A percentile compares a stretch with the other conserved stretches of the same genome.
Conservation (phyloP, 441 rosid genomes). For the Populus trichocarpa region DNA sequence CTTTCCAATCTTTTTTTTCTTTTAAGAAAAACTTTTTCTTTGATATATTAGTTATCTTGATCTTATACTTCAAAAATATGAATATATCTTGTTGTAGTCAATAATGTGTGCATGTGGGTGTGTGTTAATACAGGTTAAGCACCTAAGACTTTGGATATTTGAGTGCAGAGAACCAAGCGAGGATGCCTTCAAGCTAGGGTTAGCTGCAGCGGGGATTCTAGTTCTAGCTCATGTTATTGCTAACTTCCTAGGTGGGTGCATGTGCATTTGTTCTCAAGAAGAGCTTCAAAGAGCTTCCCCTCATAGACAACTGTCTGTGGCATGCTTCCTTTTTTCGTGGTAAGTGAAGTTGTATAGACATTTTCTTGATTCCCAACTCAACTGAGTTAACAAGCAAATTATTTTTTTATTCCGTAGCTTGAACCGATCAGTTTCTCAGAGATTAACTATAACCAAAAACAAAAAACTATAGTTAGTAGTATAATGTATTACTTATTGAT, state of each 20-base stretch:
- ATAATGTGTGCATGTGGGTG: not conserved
- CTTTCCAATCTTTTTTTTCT: not conserved
- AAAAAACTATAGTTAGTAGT: not conserved
- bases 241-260: conserved; percentile 82
- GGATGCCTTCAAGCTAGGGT: conserved; percentile 71
- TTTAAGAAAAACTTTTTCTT: not conserved
- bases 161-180: conserved; percentile 89
- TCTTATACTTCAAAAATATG: not conserved
- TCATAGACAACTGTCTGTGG: conserved; percentile 61
- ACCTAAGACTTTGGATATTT: conserved; percentile 74
- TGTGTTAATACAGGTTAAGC: conserved; percentile 52
- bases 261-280: conserved; percentile 75
- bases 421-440: not conserved
- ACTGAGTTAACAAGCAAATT: not conserved
- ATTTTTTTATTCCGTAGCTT: not conserved
- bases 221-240: conserved; percentile 65
- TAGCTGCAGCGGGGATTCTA: conserved; percentile 64
- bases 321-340: conserved; percentile 79
- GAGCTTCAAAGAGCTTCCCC: conserved; percentile 69
- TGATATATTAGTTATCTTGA: not conserved
- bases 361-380: not conserved
- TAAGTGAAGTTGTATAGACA: conserved; percentile 15
- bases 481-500: not conserved
- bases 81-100: not conserved
- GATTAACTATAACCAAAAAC: not conserved